These are phyloP conservation scores for Solanum ossicruentum DNA, from an alignment of 257 asterid species.

Conservation along the genomic window DNA sequence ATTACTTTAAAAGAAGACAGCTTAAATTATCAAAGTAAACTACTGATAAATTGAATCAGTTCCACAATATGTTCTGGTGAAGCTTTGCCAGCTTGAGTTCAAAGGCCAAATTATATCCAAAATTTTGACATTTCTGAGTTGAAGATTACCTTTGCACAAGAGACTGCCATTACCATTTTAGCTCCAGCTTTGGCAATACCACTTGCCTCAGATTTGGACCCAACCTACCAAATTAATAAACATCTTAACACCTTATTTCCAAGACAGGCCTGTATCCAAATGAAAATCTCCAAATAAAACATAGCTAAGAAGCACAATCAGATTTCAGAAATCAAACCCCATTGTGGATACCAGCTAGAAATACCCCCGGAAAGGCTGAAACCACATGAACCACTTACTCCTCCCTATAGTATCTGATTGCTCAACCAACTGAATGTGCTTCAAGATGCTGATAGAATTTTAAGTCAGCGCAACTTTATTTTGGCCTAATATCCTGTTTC, in stretches of 20 bases:
- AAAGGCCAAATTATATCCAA: background rate
- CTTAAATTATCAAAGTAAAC: background rate
- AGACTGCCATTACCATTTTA: slow-evolving; percentile 99
- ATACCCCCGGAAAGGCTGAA: background rate
- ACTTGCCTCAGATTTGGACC: slow-evolving; percentile 94
- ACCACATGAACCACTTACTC: background rate
- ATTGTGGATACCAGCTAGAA: background rate
- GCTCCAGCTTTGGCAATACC: slow-evolving; percentile 99
- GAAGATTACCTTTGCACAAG: slow-evolving; percentile 81
- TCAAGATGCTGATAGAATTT: background rate
- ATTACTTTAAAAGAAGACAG: background rate
- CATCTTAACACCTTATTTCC: background rate
- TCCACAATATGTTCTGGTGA: background rate
- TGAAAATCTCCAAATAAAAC: background rate
- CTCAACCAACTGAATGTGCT: background rate
- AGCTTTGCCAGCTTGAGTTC: background rate
- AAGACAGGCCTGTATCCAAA: background rate
- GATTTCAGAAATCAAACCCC: background rate
- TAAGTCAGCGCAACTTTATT: background rate
- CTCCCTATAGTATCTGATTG: background rate
- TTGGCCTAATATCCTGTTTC: background rate
- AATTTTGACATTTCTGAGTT: background rate
- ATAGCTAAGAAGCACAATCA: background rate
- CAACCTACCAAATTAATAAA: slow-evolving; percentile 46
- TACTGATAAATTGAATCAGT: background rate